Evolutionary conservation across 495 filamentous ascomycete genomes (phyloP), one percentile per base, ranked within the genome.

Genomic region (Aspergillus funiculosus): DNA sequence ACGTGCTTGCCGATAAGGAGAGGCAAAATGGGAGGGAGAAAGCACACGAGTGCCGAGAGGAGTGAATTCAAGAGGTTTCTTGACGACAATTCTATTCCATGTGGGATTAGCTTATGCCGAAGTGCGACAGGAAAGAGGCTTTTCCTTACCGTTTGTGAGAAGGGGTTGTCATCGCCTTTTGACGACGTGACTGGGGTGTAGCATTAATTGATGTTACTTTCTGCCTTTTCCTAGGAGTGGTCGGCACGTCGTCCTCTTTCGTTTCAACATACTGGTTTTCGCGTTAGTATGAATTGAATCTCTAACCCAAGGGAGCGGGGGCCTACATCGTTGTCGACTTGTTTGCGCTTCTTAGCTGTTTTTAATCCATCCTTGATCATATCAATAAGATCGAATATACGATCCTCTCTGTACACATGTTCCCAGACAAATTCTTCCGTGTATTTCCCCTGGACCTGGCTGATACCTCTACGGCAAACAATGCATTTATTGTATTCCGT

Each of bases 361-460:
- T 89, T 60, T 80, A 80, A 11, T 28, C 81, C 79, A 42, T 71
- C 70, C 51, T 81, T 72, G 19, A 97, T 71, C 53, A 82, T 61
- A 18, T 81, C 72, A 30, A 82, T 73, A 22, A 98, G 66, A 0
- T 65, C 55, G 10, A 53, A 92, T 67, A 63, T 88, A 76, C 38
- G 79, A 18, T 76, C 66, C 15, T 83, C 80, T 4, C 73, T 69
- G 52, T 86, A 94, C 8, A 92, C 67, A 24, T 94, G 76, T 56
- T 95, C 89, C 92, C 92, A 99, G 4, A 78, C 49, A 48, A 97
- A 95, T 56, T 97, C 94, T 4, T 89, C 80, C 0, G 92, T 97
- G 59, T 97, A 99, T 25, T 83, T 87, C 21, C 87, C 82, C 21
- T 89, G 94, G 24, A 86, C 68, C 4, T 87, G 85, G 58, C 89